phyloP scores from a whole-genome alignment of 805 yeast genomes.

The Pichia gijzeniarum region DNA sequence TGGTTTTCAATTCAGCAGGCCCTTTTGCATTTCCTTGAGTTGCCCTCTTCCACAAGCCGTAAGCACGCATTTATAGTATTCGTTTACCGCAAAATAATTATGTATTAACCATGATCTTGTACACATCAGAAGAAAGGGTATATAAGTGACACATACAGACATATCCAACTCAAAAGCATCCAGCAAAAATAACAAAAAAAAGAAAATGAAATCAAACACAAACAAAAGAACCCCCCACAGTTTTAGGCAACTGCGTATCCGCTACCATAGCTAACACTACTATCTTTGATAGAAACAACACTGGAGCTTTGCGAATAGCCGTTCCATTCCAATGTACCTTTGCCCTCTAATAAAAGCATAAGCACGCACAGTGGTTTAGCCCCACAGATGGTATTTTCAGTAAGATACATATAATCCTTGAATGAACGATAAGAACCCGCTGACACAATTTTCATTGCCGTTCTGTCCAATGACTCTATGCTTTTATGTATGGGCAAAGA shows the following conservation, averaged over 20 bases:
- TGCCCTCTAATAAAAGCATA: conserved; percentile 45
- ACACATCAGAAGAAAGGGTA: too few relatives aligned
- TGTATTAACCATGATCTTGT: too few relatives aligned
- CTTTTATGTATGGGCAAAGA: conserved; percentile 47
- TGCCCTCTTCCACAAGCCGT: too few relatives aligned
- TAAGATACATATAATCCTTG: conserved; percentile 55
- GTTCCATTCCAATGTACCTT: conserved; percentile 53
- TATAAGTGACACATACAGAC: too few relatives aligned
- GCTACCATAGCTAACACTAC: conserved; percentile 89
- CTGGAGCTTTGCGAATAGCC: conserved; percentile 73
- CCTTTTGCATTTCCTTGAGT: too few relatives aligned
- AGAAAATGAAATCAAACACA: background rate
- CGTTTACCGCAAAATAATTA: too few relatives aligned
- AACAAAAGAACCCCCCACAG: background rate
- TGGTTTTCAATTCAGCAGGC: too few relatives aligned
- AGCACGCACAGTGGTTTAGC: conserved; percentile 72
- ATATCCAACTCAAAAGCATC: too few relatives aligned
- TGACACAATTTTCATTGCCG: conserved; percentile 59
- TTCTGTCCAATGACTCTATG: conserved; percentile 65
- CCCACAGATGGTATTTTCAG: conserved; percentile 93
- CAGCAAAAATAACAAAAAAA: background rate
- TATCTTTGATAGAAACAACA: conserved; percentile 44
- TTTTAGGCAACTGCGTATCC: conserved; percentile 45
- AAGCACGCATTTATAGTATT: too few relatives aligned
- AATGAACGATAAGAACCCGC: conserved; percentile 53